These are phyloP conservation scores for Fusarium sp. DNA, from an alignment of 2,329 filamentous ascomycete species.

Conservation along the genomic window DNA sequence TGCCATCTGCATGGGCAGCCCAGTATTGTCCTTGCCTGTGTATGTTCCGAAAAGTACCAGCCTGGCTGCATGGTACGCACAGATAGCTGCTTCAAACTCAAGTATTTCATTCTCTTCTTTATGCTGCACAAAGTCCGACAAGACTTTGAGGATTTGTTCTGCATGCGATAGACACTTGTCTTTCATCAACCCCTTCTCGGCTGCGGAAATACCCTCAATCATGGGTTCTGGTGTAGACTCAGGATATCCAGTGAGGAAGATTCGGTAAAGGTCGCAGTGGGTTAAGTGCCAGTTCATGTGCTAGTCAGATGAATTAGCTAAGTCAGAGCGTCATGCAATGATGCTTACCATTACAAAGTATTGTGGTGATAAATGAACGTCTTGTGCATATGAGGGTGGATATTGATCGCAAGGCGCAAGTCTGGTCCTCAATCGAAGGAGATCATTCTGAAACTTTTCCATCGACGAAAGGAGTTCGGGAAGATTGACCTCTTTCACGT, in stretches of 20 bases:
- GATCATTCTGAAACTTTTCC: constrained; percentile 41
- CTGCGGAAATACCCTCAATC: constrained; percentile 42
- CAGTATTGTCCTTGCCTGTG: constrained; percentile 38
- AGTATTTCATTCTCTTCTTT: constrained; percentile 44
- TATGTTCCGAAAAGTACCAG: constrained; percentile 49
- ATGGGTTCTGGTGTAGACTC: constrained; percentile 50
- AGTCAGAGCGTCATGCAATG: accelerated
- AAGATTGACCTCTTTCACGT: constrained; percentile 38
- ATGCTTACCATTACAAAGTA: constrained; percentile 35
- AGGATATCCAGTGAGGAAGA: constrained; percentile 52
- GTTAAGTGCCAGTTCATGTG: constrained; percentile 52
- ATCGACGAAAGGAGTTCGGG: constrained; percentile 37
- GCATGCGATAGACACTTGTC: constrained; percentile 51
- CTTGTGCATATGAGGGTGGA: constrained; percentile 25
- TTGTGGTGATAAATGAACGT: constrained; percentile 28
- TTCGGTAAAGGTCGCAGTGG: constrained; percentile 55
- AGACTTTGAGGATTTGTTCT: constrained; percentile 47
- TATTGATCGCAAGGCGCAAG: constrained; percentile 36
- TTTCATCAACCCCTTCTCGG: constrained; percentile 38
- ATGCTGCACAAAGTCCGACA: constrained; percentile 48
- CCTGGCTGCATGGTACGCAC: constrained; percentile 53
- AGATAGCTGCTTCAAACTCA: constrained; percentile 54
- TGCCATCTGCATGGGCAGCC: constrained; percentile 40
- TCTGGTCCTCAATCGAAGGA: constrained; percentile 34
- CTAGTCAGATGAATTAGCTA: constrained; percentile 21